Percentiles rank a stretch among this genome's conserved stretches.
Conservation (phyloP, 1,284 basidiomycete species). For the Coniophora puteana region DNA sequence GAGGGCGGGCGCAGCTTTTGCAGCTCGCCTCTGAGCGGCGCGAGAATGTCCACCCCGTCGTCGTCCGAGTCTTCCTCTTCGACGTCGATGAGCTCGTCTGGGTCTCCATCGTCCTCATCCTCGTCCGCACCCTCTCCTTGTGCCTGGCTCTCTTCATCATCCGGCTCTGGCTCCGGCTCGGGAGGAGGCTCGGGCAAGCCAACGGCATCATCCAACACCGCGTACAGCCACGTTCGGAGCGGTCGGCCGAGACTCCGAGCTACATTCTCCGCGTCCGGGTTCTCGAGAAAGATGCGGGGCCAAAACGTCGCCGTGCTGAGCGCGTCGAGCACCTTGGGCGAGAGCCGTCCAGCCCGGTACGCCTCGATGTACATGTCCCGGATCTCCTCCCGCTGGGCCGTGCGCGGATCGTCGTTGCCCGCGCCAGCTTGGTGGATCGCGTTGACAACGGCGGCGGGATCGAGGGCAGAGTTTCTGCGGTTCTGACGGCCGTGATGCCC, state of each 20-base stretch:
- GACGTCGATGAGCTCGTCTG: constrained; percentile 60
- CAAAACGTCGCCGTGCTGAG: constrained; percentile 62
- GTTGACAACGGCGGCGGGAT: not conserved
- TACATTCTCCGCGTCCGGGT: constrained; percentile 68
- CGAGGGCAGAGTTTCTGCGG: constrained; percentile 12
- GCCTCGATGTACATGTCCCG: constrained; percentile 53
- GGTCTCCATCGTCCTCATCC: constrained; percentile 31
- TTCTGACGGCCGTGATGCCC: constrained; percentile 13
- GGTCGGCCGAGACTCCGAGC: constrained; percentile 56
- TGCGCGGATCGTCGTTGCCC: not conserved
- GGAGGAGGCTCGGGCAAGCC: constrained; percentile 43
- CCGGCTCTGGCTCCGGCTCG: constrained; percentile 19
- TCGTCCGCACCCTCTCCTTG: constrained; percentile 10
- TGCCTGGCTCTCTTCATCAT: constrained; percentile 14
- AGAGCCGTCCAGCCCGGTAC: constrained; percentile 57
- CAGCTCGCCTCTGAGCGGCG: constrained; percentile 66
- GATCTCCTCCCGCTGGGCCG: constrained; percentile 25
- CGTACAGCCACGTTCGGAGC: constrained; percentile 64
- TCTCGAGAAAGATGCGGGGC: constrained; percentile 71
- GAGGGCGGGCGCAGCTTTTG: constrained; percentile 47
- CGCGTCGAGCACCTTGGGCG: constrained; percentile 54
- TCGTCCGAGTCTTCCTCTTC: constrained; percentile 39
- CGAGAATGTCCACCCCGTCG: constrained; percentile 48
- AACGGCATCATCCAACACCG: constrained; percentile 63
- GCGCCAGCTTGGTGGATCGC: not conserved